Conservation (phyloP, 257 asterid species). For the Voacanga thouarsii region DNA sequence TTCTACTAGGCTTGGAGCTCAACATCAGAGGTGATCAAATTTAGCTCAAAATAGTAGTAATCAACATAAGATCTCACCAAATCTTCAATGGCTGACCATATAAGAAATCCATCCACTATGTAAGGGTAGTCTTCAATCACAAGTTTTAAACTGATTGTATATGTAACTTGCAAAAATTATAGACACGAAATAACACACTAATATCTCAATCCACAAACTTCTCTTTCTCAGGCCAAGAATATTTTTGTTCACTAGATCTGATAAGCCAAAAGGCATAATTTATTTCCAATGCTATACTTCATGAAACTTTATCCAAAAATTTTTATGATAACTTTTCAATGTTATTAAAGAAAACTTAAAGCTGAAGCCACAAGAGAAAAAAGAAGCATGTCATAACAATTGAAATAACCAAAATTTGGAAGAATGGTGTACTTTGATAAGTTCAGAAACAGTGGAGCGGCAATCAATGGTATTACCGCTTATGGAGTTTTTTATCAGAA, state of each 20-base stretch:
- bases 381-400: neutral
- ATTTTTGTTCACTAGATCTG: too few species aligned
- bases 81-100: conserved; percentile 80
- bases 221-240: too few species aligned
- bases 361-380: neutral
- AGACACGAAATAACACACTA: too few species aligned
- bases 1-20: conserved; percentile 94
- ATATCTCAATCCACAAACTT: too few species aligned
- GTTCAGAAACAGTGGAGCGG: conserved; percentile 36
- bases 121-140: conserved; percentile 90
- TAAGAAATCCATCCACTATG: conserved; percentile 86
- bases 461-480: conserved; percentile 75
- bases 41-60: conserved; percentile 60
- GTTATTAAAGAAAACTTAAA: too few species aligned
- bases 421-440: neutral
- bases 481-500: too few species aligned
- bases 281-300: neutral
- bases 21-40: conserved; percentile 52
- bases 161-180: too few species aligned
- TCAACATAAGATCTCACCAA: conserved; percentile 73
- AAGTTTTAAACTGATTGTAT: too few species aligned
- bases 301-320: too few species aligned
- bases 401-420: neutral
- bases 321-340: too few species aligned
- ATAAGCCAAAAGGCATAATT: neutral